Base-by-base conservation (phyloP, 495 filamentous ascomycete species). In the Lasiosphaeria ovina region DNA sequence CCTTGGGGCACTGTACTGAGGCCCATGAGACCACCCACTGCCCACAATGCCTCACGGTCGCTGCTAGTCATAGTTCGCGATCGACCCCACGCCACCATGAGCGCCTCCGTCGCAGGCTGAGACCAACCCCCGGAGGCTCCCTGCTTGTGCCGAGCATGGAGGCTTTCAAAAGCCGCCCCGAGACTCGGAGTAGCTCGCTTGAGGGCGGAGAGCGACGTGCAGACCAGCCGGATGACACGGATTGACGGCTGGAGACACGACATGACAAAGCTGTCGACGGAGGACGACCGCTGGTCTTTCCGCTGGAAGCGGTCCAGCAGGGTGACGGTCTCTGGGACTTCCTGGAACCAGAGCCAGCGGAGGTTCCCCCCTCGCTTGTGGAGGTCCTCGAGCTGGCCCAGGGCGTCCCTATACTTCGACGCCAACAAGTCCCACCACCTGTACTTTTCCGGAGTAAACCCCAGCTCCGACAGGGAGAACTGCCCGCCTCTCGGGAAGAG, bases 271-370 rank as follows among this genome's bases (percentile, higher is more conserved):
- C 17, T n/a, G 4, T 60, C 34, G 7, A 52, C 14, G 16, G 55
- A 33, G 0, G 53, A 53, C 1, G 32, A 50, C 0, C 17, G 31
- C 24, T n/a, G 16, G 33, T 60, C 17, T 35, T 33, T 38, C 6
- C 24, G 2, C 36, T 60, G 36, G 3, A 66, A 44, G 17, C 57
- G 34, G 14, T 62, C 57, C 11, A 66, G 57, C 17, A 66, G 34
- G 0, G 44, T 49, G 6, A 17, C 10, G 5, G 50, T 51, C 1
- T 58, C 54, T 11, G 56, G 51, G 12, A 60, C 24, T n/a, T 62
- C 57, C 44, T 66, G 57, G 12, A 66, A 55, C 47, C 54, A 66
- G 3, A 66, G 57, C 64, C 64, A 66, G 48, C 48, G 57, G 17
- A 66, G 24, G 36, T 38, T 60, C 4, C 51, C 54, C 10, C 40